Conservation (phyloP, 495 filamentous ascomycete species). For the Annulohypoxylon maeteangense region DNA sequence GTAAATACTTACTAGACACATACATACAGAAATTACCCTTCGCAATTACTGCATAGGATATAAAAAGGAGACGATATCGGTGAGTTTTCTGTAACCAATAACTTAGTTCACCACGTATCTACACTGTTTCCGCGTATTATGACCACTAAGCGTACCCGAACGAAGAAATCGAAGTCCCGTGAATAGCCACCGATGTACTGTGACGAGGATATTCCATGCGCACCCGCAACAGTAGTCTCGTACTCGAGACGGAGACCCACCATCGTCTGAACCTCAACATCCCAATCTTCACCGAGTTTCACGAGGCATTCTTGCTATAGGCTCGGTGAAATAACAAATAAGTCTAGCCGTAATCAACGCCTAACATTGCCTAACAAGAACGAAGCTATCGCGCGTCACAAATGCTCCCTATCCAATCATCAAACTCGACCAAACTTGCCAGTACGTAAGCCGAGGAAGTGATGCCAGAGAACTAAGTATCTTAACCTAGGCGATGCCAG, state of each 20-base stretch:
- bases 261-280: slow-evolving; percentile 21
- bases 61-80: slow-evolving; percentile 5
- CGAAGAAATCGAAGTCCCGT: not conserved
- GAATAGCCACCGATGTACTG: not conserved
- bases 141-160: not conserved
- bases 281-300: slow-evolving; percentile 35
- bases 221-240: slow-evolving; percentile 18
- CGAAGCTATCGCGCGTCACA: slow-evolving; percentile 12
- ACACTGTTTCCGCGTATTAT: not conserved
- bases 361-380: slow-evolving; percentile 21
- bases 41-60: slow-evolving; percentile 13
- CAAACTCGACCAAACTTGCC: not conserved
- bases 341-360: slow-evolving; percentile 20
- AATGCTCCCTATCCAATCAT: slow-evolving; percentile 21
- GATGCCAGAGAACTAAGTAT: slow-evolving; percentile 1
- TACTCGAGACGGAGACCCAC: slow-evolving; percentile 31
- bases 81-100: not conserved
- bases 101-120: not conserved
- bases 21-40: slow-evolving; percentile 7
- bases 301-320: slow-evolving; percentile 21
- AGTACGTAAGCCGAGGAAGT: slow-evolving; percentile 30
- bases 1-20: not conserved
- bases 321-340: slow-evolving; percentile 37
- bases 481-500: slow-evolving; percentile 4
- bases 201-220: slow-evolving; percentile 39